A percentile compares a stretch with the other conserved stretches of the same genome.
phyloP scores from a whole-genome alignment of 2,329 filamentous ascomycete genomes.

The Gliomastix tumulicola region DNA sequence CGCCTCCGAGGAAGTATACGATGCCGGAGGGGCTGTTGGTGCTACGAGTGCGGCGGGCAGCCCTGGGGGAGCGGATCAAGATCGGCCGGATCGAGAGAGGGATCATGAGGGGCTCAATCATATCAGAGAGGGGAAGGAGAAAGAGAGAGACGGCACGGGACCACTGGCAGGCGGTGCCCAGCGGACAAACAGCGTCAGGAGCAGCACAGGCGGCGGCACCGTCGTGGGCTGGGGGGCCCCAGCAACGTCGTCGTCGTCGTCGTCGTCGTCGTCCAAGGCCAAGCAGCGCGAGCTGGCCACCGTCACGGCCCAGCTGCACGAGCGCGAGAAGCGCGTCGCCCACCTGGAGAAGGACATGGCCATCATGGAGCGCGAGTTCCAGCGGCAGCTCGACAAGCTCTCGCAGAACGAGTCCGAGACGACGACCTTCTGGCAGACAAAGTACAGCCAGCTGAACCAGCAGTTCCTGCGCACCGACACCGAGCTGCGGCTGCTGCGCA shows the following conservation, averaged over 20 bases:
- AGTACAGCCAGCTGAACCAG: conserved; percentile 44
- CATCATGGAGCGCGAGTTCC: conserved; percentile 46
- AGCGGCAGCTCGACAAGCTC: conserved; percentile 43
- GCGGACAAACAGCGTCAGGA: conserved; percentile 11
- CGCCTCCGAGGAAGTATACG: too few species aligned
- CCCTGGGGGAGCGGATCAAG: too few species aligned
- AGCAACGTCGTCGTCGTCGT: not conserved
- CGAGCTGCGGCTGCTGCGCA: conserved; percentile 41
- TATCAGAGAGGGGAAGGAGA: conserved; percentile 15
- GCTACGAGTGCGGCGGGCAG: too few species aligned
- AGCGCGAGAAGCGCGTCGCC: conserved; percentile 45
- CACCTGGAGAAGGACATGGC: conserved; percentile 44
- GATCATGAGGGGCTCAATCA: too few species aligned
- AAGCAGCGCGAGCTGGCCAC: conserved; percentile 6
- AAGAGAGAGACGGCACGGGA: conserved; percentile 16
- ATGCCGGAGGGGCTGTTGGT: too few species aligned
- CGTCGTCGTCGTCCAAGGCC: not conserved
- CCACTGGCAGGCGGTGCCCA: conserved; percentile 2
- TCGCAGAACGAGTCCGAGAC: conserved; percentile 48
- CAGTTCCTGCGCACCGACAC: conserved; percentile 45
- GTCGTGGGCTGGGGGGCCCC: not conserved
- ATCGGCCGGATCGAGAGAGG: too few species aligned
- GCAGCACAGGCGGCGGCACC: conserved; percentile 6
- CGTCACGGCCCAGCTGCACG: conserved; percentile 21
- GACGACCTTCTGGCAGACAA: conserved; percentile 50